Base-by-base conservation (phyloP, 1,284 basidiomycete genomes). In the Apiotrichum mycotoxinovorans region DNA sequence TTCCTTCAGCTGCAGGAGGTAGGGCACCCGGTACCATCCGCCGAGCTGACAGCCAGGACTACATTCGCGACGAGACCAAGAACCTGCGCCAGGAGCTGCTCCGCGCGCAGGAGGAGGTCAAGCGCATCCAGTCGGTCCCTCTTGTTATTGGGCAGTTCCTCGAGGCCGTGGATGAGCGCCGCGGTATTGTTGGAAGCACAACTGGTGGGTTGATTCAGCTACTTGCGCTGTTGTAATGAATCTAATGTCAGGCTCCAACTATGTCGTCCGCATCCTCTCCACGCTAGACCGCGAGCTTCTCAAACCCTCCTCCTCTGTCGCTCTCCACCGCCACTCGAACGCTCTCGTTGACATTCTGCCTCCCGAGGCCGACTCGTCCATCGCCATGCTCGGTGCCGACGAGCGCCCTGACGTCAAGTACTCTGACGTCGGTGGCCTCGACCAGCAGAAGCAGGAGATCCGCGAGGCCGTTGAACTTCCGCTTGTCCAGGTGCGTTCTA, bases 141-240 rank as follows among this genome's bases (percentile, higher is more conserved):
- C 86, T 99, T n/a, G 96, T 99, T 70, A 99, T 99, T 68, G 96
- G 96, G 51, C 96, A 99, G 76, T 99, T 99, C 82, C 84, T 98
- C 43, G 96, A 99, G 78, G 91, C 96, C 54, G 98, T 99, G 75
- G 96, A 99, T 80, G 91, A 98, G 76, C 87, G 89, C 71, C 93
- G 95, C 22, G 94, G 89, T 58, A 99, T 99, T 65, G 96, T 98
- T 22, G 96, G 95, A 38, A 94, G 91, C 27, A 99, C 96, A 0
- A 98, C 96, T 11, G 95, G 76, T 78, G 34, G 34, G 73, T 65
- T n/a, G n/a, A 26, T 25, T 8, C 4, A 12, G 15, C 3, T 11
- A 27, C 4, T 11, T 30, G 8, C 23, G 1, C 14, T 37, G 25
- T 3, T 9, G 22, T 14, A n/a, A 30, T 15, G 4, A 43, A 15